Evolutionary conservation across 2,329 filamentous ascomycete species (phyloP), one percentile per base, ranked within the genome.

Genomic region (Eutypa lata): DNA sequence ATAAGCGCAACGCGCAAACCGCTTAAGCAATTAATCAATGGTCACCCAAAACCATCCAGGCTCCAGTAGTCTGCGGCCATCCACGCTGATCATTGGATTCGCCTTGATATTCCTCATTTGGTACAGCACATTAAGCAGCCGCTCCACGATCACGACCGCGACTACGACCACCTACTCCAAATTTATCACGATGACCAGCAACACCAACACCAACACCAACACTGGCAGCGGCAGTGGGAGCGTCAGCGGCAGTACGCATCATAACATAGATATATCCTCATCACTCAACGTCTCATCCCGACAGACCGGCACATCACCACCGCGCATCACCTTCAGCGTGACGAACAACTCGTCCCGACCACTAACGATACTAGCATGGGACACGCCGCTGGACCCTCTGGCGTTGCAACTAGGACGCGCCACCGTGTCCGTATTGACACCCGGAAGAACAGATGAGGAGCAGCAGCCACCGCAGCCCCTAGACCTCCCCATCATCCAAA

Each of bases 321-420:
- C 73, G 18, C 68, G 68, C 3, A 66, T 78, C 26, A 65, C 64
- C 10, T 59, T 74, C 40, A 65, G 62, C 2, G 70, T 78, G 40
- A 73, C 68, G 46, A 77, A 78, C 65, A 69, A 65, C 11, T 67
- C 72, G 50, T 57, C 65, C 2, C 51, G 57, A 4, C 61, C 73
- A 1, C 65, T 77, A 50, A 77, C 73, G 1, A 57, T 78, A 21
- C 68, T 78, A 35, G 64, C 60, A 3, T 78, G 76, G 67, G 65
- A 72, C 47, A 74, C 75, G 0, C 76, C 76, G n/a, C 65, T 78
- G n/a, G 76, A 78, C 56, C 63, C 67, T 0, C 49, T 75, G 16
- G 74, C 71, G 0, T 53, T 76, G 45, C 67, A 71, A 50, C 65
- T 77, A 3, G 76, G 76, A 8, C 61, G 74, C n/a, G 49, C 78